Evolutionary conservation across 2,329 filamentous ascomycete genomes (phyloP).

Genomic region (Monosporascus sp.): DNA sequence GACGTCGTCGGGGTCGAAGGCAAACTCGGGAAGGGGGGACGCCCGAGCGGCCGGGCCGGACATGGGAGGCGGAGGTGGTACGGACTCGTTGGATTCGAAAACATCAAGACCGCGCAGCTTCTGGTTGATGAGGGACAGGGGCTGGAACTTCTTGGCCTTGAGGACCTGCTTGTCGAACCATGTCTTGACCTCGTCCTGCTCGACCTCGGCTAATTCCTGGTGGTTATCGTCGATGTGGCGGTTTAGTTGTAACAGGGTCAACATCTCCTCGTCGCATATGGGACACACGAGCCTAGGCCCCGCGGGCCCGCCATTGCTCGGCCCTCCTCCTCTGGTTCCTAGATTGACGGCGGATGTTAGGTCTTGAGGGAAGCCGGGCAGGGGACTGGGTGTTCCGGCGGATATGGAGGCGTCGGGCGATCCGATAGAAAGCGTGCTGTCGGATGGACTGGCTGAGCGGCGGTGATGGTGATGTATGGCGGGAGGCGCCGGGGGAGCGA

Average conservation of each 20-base stretch:
- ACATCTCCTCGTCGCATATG: conserved; percentile 98
- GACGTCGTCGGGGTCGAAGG: conserved; percentile 78
- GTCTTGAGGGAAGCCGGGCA: conserved; percentile 70
- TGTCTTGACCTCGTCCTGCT: conserved; percentile 91
- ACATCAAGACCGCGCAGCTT: conserved; percentile 89
- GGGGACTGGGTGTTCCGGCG: conserved; percentile 43
- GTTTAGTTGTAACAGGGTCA: conserved; percentile 90
- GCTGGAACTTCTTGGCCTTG: conserved; percentile 90
- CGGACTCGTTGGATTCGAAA: conserved; percentile 83
- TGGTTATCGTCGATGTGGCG: conserved; percentile 81
- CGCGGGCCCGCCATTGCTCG: conserved; percentile 50
- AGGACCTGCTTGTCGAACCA: conserved; percentile 95
- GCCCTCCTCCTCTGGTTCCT: conserved; percentile 27
- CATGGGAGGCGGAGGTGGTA: conserved; percentile 31
- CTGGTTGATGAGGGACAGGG: conserved; percentile 84
- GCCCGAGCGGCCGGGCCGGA: conserved; percentile 27
- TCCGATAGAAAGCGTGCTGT: conserved; percentile 72
- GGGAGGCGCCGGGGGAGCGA: conserved; percentile 56
- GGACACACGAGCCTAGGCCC: conserved; percentile 77
- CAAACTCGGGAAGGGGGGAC: conserved; percentile 32
- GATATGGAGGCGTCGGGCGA: conserved; percentile 53
- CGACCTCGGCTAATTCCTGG: conserved; percentile 79
- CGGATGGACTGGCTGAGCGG: conserved; percentile 48
- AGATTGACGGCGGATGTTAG: conserved; percentile 76
- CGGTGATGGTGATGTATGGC: conserved; percentile 28